Evolutionary conservation across 805 yeast species (phyloP).

Genomic region (Candida schatavii): DNA sequence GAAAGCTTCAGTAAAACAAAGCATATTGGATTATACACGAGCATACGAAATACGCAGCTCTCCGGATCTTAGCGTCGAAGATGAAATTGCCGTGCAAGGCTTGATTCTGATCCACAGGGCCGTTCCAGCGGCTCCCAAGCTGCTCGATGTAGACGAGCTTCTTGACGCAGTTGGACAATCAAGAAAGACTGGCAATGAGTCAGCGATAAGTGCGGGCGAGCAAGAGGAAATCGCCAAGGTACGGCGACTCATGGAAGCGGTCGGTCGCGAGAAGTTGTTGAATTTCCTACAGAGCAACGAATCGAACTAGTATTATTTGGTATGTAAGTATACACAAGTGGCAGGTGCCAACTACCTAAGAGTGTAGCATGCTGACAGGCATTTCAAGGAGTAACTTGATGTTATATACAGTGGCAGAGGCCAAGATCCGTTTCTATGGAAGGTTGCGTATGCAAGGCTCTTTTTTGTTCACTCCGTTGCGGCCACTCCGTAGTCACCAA

Average conservation of each 20-base stretch:
- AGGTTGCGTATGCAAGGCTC: too few relatives aligned
- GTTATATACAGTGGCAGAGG: too few relatives aligned
- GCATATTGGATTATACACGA: slow-evolving; percentile 18
- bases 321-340: too few relatives aligned
- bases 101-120: slow-evolving; percentile 30
- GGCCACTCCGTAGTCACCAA: too few relatives aligned
- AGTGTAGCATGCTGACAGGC: too few relatives aligned
- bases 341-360: too few relatives aligned
- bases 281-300: slow-evolving; percentile 46
- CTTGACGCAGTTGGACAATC: slow-evolving; percentile 32
- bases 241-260: slow-evolving; percentile 58
- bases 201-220: slow-evolving; percentile 33
- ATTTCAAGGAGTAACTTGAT: too few relatives aligned
- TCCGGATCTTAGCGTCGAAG: slow-evolving; percentile 16
- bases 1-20: slow-evolving; percentile 13
- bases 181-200: slow-evolving; percentile 5
- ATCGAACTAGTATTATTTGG: too few relatives aligned
- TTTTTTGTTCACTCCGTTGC: background rate
- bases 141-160: slow-evolving; percentile 47
- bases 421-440: too few relatives aligned
- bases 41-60: slow-evolving; percentile 22
- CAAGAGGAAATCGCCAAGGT: slow-evolving; percentile 51
- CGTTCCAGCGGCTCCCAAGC: slow-evolving; percentile 20
- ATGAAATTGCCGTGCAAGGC: slow-evolving; percentile 20
- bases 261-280: slow-evolving; percentile 66